Percentiles rank a stretch among this genome's conserved stretches.
These are phyloP conservation scores for Artemisia annua DNA, from an alignment of 129 eudicot genomes.

Conservation along the genomic window DNA sequence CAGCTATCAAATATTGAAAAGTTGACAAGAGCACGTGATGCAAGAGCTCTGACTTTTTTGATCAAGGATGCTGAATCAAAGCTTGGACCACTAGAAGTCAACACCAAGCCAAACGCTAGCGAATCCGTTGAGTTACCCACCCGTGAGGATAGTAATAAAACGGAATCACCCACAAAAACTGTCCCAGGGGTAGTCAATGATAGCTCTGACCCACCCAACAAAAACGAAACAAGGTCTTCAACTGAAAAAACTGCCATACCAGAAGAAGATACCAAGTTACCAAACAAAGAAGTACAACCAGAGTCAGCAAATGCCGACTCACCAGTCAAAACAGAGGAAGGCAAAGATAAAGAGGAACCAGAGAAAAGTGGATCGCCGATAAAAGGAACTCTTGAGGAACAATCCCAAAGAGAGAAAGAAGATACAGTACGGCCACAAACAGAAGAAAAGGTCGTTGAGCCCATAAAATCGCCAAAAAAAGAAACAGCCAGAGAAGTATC, in stretches of 20 bases:
- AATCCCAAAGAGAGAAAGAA: conserved; percentile 3
- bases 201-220: conserved; percentile 11
- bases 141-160: conserved; percentile 10
- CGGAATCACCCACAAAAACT: conserved; percentile 25
- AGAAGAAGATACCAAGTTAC: conserved; percentile 19
- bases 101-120: conserved; percentile 22
- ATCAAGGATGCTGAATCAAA: conserved; percentile 70
- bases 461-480: neutral
- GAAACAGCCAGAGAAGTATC: neutral
- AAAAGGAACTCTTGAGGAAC: neutral
- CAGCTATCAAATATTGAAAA: conserved; percentile 57
- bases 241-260: conserved; percentile 15
- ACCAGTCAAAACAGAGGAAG: conserved; percentile 26
- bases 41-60: conserved; percentile 52
- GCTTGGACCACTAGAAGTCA: conserved; percentile 60
- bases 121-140: conserved; percentile 17
- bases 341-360: conserved; percentile 1
- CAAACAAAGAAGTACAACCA: neutral
- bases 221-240: conserved; percentile 1
- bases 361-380: neutral
- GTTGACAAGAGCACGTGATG: conserved; percentile 68
- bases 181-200: conserved; percentile 28
- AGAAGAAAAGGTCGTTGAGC: neutral
- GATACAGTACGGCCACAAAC: neutral
- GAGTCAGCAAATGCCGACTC: conserved; percentile 11